A percentile compares a stretch with the other conserved stretches of the same genome.
phyloP scores from a whole-genome alignment of 768 basidiomycete species.

The Boletales sp. region DNA sequence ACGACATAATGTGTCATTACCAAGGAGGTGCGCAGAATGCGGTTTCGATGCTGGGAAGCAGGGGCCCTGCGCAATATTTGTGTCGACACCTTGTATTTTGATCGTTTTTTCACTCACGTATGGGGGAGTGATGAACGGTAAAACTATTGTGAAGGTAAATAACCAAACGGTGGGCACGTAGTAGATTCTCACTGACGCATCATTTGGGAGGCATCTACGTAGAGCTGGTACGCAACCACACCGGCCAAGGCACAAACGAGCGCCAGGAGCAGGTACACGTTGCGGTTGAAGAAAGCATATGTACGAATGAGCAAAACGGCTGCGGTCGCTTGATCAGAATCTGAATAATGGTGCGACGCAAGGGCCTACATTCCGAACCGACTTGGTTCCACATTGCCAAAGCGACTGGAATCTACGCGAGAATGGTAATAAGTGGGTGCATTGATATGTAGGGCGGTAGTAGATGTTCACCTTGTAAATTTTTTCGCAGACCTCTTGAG shows the following conservation, averaged over 20 bases:
- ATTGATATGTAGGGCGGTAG: neutral
- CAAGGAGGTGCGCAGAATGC: slow-evolving; percentile 78
- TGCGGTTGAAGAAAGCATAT: slow-evolving; percentile 83
- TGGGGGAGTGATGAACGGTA: slow-evolving; percentile 63
- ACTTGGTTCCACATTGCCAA: slow-evolving; percentile 89
- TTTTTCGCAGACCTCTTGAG: slow-evolving; percentile 57
- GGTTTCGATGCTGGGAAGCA: slow-evolving; percentile 82
- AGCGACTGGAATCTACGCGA: slow-evolving; percentile 65
- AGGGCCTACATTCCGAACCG: slow-evolving; percentile 63
- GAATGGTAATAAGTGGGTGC: neutral
- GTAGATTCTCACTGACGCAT: slow-evolving; percentile 43
- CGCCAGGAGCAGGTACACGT: slow-evolving; percentile 58
- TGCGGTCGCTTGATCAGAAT: slow-evolving; percentile 24
- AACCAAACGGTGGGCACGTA: neutral
- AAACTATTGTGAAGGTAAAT: slow-evolving; percentile 38
- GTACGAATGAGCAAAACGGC: slow-evolving; percentile 80
- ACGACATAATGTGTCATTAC: slow-evolving; percentile 35
- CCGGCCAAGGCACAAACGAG: slow-evolving; percentile 66
- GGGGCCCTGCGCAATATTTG: slow-evolving; percentile 50
- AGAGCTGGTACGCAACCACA: slow-evolving; percentile 77
- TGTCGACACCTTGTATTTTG: neutral
- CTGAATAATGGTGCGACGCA: neutral
- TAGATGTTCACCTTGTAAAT: slow-evolving; percentile 57
- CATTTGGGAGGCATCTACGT: slow-evolving; percentile 78
- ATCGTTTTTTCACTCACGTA: slow-evolving; percentile 39